phyloP scores from a whole-genome alignment of 1,139 yeast species.

The Blastobotrys elegans region DNA sequence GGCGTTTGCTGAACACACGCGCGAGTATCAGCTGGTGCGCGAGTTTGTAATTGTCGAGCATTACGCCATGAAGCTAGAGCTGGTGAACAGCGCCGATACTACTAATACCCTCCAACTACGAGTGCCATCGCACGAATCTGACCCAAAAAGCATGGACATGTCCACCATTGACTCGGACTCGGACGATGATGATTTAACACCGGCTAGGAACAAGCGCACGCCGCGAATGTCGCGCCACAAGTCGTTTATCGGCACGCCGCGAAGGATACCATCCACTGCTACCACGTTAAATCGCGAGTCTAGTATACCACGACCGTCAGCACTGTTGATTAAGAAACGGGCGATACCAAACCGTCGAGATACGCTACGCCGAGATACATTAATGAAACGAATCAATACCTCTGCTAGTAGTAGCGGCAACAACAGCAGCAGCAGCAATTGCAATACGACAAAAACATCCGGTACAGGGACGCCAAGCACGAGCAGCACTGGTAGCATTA shows the following conservation, averaged over 20 bases:
- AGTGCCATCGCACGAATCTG: neutral
- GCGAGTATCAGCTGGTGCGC: constrained; percentile 1
- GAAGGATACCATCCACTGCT: neutral
- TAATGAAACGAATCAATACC: too few species aligned
- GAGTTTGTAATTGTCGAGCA: constrained; percentile 10
- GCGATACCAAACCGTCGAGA: too few species aligned
- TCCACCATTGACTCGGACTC: neutral
- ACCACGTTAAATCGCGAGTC: neutral
- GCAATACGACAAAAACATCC: too few species aligned
- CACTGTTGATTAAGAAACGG: neutral
- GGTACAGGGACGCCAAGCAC: too few species aligned
- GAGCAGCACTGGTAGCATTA: neutral
- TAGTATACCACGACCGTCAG: neutral
- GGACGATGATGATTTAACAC: neutral
- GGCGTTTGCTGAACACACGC: neutral
- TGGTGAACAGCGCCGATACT: neutral
- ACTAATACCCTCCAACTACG: neutral
- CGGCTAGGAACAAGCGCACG: too few species aligned
- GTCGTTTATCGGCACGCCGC: constrained; percentile 2
- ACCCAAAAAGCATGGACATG: neutral
- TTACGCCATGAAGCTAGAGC: constrained; percentile 6
- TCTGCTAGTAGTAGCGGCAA: too few species aligned
- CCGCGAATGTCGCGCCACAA: constrained; percentile 2
- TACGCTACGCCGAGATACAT: too few species aligned
- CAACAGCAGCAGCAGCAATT: too few species aligned